Conservation (phyloP, 805 yeast genomes). For the Hagleromyces aurorensis region DNA sequence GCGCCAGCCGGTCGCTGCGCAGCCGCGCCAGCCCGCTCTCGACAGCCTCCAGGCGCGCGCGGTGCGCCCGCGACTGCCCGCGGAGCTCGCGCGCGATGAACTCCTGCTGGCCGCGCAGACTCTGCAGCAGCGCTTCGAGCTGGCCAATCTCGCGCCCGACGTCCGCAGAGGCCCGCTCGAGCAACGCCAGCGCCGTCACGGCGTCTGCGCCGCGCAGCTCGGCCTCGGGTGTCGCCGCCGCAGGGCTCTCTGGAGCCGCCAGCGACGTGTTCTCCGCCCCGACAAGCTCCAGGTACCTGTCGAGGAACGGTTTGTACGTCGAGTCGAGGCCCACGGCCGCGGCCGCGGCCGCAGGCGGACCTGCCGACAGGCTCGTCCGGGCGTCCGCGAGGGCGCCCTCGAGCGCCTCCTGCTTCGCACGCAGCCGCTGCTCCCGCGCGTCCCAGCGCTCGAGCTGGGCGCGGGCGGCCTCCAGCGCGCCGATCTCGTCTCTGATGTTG, state of each 20-base stretch:
- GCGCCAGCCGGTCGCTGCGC: conserved; percentile 8
- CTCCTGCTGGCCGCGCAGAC: conserved; percentile 18
- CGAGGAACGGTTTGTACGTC: conserved; percentile 15
- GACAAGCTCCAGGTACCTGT: conserved; percentile 21
- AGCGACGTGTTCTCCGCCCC: conserved; percentile 21
- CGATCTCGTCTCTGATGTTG: conserved; percentile 18
- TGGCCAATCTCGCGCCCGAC: conserved; percentile 14
- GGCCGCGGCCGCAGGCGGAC: too few relatives aligned
- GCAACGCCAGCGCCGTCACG: too few relatives aligned
- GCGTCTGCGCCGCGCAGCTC: too few relatives aligned
- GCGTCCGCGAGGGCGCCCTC: conserved; percentile 1
- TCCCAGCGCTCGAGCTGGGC: conserved; percentile 10
- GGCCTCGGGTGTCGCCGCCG: too few relatives aligned
- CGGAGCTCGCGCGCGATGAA: conserved; percentile 21
- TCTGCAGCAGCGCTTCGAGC: conserved; percentile 16
- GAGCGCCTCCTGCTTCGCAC: conserved; percentile 3
- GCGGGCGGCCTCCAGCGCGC: conserved; percentile 7
- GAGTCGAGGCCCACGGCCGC: conserved; percentile 10
- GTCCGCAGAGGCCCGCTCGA: conserved; percentile 6
- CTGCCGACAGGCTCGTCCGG: conserved; percentile 1
- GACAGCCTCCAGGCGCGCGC: conserved; percentile 12
- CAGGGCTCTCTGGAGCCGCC: conserved; percentile 5
- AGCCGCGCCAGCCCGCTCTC: conserved; percentile 11
- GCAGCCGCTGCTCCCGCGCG: conserved; percentile 7
- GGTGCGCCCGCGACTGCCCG: conserved; percentile 6